Evolutionary conservation across 129 eudicot species (phyloP).

Genomic region (Flaveria linearis): DNA sequence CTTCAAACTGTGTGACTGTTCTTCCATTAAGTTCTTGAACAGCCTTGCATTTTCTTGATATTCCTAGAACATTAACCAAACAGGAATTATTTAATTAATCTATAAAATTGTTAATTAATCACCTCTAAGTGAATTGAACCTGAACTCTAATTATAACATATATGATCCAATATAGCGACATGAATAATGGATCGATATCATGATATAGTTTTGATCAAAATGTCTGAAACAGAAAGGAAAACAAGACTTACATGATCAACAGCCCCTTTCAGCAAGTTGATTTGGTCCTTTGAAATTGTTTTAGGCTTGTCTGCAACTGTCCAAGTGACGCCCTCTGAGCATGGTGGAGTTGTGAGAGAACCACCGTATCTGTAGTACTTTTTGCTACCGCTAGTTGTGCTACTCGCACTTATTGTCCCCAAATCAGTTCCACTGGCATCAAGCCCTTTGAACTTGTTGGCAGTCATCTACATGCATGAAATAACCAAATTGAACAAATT

Average conservation of each 20-base stretch:
- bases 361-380: conserved; percentile 55
- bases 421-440: conserved; percentile 3
- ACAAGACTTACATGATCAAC: conserved; percentile 43
- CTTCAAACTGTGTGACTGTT: conserved; percentile 35
- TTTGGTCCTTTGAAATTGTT: conserved; percentile 52
- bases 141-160: no score
- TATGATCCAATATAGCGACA: no score
- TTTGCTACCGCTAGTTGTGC: conserved; percentile 37
- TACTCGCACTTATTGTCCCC: conserved; percentile 46
- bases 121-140: no score
- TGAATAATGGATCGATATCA: neutral
- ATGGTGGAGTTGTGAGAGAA: conserved; percentile 69
- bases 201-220: neutral
- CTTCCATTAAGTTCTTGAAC: conserved; percentile 42
- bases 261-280: conserved; percentile 36
- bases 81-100: neutral
- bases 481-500: no score
- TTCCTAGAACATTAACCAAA: conserved; percentile 33
- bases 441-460: conserved; percentile 16
- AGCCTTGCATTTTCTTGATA: conserved; percentile 60
- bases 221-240: neutral
- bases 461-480: conserved; percentile 25
- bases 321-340: conserved; percentile 61
- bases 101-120: no score
- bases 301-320: conserved; percentile 40